Evolutionary conservation across 768 basidiomycete species (phyloP).

Genomic region (Psilocybe sp.): DNA sequence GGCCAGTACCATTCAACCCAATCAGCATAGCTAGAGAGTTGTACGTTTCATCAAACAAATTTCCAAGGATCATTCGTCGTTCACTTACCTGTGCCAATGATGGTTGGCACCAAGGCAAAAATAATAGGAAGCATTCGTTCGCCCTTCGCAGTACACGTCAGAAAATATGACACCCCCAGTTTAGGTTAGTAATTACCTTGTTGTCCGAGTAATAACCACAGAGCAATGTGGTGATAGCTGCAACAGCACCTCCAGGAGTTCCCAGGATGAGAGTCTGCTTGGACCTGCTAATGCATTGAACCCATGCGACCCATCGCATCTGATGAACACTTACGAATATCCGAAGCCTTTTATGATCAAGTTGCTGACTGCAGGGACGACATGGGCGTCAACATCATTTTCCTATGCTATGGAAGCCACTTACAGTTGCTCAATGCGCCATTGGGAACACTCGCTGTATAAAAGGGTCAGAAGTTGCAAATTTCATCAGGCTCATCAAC

Average conservation of each 20-base stretch:
- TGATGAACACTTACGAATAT: no score
- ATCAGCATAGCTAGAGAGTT: conserved; percentile 42
- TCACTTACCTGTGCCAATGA: conserved; percentile 48
- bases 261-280: conserved; percentile 59
- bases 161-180: not conserved
- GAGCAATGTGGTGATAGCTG: conserved; percentile 42
- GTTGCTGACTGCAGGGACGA: conserved; percentile 45
- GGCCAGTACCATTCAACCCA: conserved; percentile 44
- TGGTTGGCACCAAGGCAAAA: conserved; percentile 55
- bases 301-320: not conserved
- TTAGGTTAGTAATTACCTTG: conserved; percentile 34
- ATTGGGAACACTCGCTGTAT: conserved; percentile 61
- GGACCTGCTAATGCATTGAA: conserved; percentile 31
- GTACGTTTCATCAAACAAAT: not conserved
- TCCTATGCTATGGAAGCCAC: conserved; percentile 12
- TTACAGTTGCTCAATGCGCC: conserved; percentile 62
- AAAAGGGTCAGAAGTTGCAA: not conserved
- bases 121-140: conserved; percentile 63
- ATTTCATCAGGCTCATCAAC: conserved; percentile 1
- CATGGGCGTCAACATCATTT: not conserved
- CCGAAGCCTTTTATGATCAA: no score
- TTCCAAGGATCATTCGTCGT: not conserved
- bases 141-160: conserved; percentile 26
- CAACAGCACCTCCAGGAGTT: conserved; percentile 54
- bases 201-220: conserved; percentile 68